Percentiles rank a stretch among this genome's conserved stretches.
Conservation (phyloP, 768 basidiomycete species). For the Psilocybe cyanescens region DNA sequence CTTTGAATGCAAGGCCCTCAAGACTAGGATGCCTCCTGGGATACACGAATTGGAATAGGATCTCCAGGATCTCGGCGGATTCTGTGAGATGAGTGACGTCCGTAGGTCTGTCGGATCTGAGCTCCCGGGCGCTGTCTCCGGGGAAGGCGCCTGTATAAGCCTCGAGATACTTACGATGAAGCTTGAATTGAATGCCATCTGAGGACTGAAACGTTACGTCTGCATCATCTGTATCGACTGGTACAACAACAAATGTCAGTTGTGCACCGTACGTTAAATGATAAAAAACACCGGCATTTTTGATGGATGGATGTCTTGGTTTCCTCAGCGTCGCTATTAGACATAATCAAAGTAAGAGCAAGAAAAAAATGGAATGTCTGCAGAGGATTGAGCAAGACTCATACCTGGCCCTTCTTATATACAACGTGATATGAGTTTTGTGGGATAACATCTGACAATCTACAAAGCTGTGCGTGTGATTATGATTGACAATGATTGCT, state of each 20-base stretch:
- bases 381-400: too few species aligned
- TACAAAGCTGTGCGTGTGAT: too few species aligned
- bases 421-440: too few species aligned
- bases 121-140: background rate
- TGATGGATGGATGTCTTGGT: too few species aligned
- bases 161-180: slow-evolving; percentile 10
- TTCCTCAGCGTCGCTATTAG: too few species aligned
- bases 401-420: too few species aligned
- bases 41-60: slow-evolving; percentile 30
- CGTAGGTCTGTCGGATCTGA: slow-evolving; percentile 1
- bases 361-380: too few species aligned
- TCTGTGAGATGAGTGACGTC: slow-evolving; percentile 22
- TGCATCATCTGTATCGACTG: slow-evolving; percentile 21
- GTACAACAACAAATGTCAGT: too few species aligned
- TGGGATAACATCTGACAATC: background rate
- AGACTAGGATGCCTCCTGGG: slow-evolving; percentile 20
- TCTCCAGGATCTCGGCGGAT: slow-evolving; percentile 18
- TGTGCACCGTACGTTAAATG: too few species aligned
- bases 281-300: too few species aligned
- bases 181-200: slow-evolving; percentile 7
- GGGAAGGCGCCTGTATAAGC: slow-evolving; percentile 12
- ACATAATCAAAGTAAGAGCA: too few species aligned
- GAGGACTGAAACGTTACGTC: slow-evolving; percentile 8
- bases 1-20: background rate
- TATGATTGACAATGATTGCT: too few species aligned